These are phyloP conservation scores for Boletellus emodensis DNA, from an alignment of 768 basidiomycete species.

Conservation along the genomic window DNA sequence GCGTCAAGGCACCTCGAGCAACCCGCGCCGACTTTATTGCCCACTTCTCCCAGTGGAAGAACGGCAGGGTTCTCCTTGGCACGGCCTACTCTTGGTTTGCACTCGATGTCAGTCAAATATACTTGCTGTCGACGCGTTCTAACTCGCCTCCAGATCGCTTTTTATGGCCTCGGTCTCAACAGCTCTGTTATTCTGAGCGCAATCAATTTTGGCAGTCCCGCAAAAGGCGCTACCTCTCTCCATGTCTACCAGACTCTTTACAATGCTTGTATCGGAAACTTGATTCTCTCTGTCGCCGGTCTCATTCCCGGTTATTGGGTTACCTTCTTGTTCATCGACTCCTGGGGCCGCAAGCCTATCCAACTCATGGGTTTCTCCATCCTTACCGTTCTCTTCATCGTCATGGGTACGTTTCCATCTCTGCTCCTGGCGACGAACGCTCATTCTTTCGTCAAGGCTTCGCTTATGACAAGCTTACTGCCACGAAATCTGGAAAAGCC, in stretches of 20 bases:
- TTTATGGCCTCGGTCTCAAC: conserved; percentile 87
- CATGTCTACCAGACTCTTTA: conserved; percentile 54
- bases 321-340: conserved; percentile 62
- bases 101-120: conserved; percentile 55
- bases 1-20: conserved; percentile 67
- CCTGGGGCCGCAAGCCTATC: conserved; percentile 79
- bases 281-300: conserved; percentile 73
- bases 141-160: conserved; percentile 58
- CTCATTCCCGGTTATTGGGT: conserved; percentile 74
- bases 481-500: conserved; percentile 38
- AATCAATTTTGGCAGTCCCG: conserved; percentile 57
- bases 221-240: conserved; percentile 24
- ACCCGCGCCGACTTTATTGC: conserved; percentile 59
- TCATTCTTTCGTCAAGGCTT: conserved; percentile 46
- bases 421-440: neutral
- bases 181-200: conserved; percentile 68
- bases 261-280: conserved; percentile 70
- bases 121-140: neutral
- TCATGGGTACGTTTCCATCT: conserved; percentile 52
- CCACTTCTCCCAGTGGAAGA: conserved; percentile 72
- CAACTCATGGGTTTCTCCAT: conserved; percentile 74
- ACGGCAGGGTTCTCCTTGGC: conserved; percentile 76
- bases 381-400: conserved; percentile 62
- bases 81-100: conserved; percentile 87
- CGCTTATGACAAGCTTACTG: conserved; percentile 54